Conservation (phyloP, 257 asterid species). For the Scutellaria baicalensis region DNA sequence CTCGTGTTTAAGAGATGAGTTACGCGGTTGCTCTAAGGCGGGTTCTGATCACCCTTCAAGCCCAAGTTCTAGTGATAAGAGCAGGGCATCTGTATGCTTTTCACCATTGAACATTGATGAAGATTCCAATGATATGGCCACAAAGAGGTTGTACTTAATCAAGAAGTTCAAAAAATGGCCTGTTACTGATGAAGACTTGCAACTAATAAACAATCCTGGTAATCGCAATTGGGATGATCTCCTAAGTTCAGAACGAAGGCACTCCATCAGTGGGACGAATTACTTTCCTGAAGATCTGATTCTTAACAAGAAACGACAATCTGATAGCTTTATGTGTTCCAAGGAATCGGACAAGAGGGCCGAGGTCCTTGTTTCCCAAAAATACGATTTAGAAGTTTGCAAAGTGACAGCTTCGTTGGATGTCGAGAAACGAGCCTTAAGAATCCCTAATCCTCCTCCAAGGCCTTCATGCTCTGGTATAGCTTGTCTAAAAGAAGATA, state of each 20-base stretch:
- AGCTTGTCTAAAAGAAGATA: conserved; percentile 33
- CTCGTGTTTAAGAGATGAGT: conserved; percentile 73
- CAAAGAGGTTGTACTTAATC: conserved; percentile 44
- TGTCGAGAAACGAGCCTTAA: conserved; percentile 61
- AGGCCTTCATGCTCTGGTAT: conserved; percentile 54
- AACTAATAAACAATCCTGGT: conserved; percentile 26
- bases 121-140: conserved; percentile 38
- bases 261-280: conserved; percentile 74
- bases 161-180: conserved; percentile 87
- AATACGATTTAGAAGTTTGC: conserved; percentile 35
- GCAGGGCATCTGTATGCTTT: conserved; percentile 50
- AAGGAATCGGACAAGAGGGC: conserved; percentile 56
- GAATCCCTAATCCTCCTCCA: conserved; percentile 91
- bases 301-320: conserved; percentile 60
- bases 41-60: conserved; percentile 34
- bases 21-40: conserved; percentile 40
- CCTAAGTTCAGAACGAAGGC: conserved; percentile 49
- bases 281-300: conserved; percentile 44
- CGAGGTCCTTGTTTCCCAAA: conserved; percentile 37
- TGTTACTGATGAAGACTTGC: conserved; percentile 62
- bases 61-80: conserved; percentile 35
- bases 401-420: conserved; percentile 48
- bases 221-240: conserved; percentile 36
- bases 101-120: conserved; percentile 48
- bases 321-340: conserved; percentile 67